phyloP scores from a whole-genome alignment of 2,329 filamentous ascomycete species.

The Neofusicoccum sp. region DNA sequence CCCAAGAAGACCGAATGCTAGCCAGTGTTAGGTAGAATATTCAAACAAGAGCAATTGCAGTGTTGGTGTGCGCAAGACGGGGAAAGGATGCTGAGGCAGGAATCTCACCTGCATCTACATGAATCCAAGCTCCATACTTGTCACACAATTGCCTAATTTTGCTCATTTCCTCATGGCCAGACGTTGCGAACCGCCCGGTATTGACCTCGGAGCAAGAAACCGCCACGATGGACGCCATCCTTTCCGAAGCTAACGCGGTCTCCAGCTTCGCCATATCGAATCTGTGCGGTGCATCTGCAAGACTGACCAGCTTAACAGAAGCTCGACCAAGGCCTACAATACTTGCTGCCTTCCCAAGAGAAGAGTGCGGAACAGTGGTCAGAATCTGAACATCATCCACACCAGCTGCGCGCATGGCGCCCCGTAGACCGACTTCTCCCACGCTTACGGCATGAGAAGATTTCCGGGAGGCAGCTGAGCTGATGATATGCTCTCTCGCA shows the following conservation, averaged over 20 bases:
- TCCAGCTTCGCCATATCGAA: conserved; percentile 71
- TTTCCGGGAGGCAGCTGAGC: conserved; percentile 45
- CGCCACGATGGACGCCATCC: conserved; percentile 72
- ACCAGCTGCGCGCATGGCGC: conserved; percentile 65
- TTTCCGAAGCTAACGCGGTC: conserved; percentile 55
- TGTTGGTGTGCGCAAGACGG: not conserved
- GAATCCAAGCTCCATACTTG: conserved; percentile 77
- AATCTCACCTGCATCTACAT: conserved; percentile 73
- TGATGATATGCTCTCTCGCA: conserved; percentile 70
- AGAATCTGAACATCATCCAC: conserved; percentile 73
- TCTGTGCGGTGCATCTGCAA: conserved; percentile 62
- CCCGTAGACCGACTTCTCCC: conserved; percentile 69
- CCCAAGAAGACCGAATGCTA: conserved; percentile 83
- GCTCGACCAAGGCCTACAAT: conserved; percentile 76
- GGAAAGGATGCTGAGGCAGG: not conserved
- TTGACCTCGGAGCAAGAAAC: conserved; percentile 92
- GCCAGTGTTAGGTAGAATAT: not conserved
- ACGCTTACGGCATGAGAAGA: conserved; percentile 46
- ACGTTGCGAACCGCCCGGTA: conserved; percentile 76
- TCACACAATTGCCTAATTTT: conserved; percentile 71
- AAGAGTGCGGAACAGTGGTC: conserved; percentile 82
- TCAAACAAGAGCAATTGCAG: not conserved
- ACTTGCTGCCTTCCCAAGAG: conserved; percentile 79
- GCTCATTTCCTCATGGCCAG: conserved; percentile 59
- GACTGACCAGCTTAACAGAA: conserved; percentile 64